A percentile compares a stretch with the other conserved stretches of the same genome.
Conservation (phyloP, 2,329 filamentous ascomycete genomes). For the Aspergillus ibericus region DNA sequence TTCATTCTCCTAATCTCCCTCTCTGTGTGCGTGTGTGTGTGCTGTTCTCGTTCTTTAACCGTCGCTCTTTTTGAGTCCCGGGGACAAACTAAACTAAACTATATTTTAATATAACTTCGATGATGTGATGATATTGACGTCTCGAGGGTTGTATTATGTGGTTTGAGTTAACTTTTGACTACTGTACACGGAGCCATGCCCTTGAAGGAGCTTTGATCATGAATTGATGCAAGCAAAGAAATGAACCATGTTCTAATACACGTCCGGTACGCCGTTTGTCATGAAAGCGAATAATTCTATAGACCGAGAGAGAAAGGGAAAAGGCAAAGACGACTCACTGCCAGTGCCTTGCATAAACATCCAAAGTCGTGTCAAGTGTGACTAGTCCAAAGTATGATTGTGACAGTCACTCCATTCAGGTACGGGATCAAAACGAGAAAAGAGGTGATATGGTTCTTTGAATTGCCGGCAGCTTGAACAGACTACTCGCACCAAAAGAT, state of each 20-base stretch:
- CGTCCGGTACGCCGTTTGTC: neutral
- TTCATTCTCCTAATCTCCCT: neutral
- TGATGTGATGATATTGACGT: neutral
- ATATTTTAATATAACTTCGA: neutral
- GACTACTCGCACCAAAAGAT: neutral
- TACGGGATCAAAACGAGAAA: slow-evolving; percentile 9
- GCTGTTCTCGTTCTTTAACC: neutral
- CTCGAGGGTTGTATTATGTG: neutral
- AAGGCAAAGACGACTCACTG: neutral
- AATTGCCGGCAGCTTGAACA: slow-evolving; percentile 18
- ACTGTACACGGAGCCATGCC: neutral
- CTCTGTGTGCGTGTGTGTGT: neutral
- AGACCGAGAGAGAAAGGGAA: neutral
- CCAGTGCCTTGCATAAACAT: neutral
- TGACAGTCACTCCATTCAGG: neutral
- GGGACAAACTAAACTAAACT: neutral
- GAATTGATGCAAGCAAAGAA: neutral
- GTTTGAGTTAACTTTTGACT: no score
- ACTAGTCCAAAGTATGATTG: neutral
- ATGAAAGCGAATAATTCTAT: neutral
- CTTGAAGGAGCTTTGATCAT: neutral
- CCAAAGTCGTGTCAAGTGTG: neutral
- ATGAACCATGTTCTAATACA: neutral
- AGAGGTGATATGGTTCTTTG: slow-evolving; percentile 17
- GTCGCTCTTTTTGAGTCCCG: neutral